Base-by-base conservation (phyloP, 176 grass and related monocot species). In the Eragrostis nindensis region DNA sequence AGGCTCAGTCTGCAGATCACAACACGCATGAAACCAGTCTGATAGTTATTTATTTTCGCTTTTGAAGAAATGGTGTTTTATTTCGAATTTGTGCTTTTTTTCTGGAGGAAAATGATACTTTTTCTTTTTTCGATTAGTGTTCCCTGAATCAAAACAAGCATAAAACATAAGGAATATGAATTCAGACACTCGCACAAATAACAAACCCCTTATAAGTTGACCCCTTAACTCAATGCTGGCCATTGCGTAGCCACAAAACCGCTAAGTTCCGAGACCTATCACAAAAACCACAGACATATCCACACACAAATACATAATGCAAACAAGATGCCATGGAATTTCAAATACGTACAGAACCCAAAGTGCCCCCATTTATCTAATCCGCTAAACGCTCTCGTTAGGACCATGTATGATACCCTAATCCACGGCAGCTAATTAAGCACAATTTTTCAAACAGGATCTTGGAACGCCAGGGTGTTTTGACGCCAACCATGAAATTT, bases 381-480 rank as follows among this genome's bases (percentile, higher is more conserved):
- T 29, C 1, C 4, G 46, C 40, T 46, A 17, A 24, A 19, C 59
- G 14, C 70, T 6, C 21, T 74, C 32, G 11, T 18, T 53, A 27
- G 70, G 43, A 64, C 45, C 59, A 29, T 5, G 22, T 13, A 48
- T 75, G 85, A 25, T 12, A 50, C 71, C 71, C 46, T 82, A 77
- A 80, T 70, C 63, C 16, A 25, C 64, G 55, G 15, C 85, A 55
- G 19, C 1, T 4, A 36, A 4, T 4, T 36, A 36, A 55, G 18
- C 18, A 55, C 21, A 9, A 21, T 54, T 54, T 54, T 54, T 74
- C 18, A 74, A 75, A 57, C 64, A 44, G 1, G 8, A 25, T 15
- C 46, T 14, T 48, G 12, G 18, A 57, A 72, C 53, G 74, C 86
- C 86, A 78, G 67, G 56, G 47, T 66, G 80, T 78, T 66, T 77